These are phyloP conservation scores for Aschersonia sp. DNA, from an alignment of 2,329 filamentous ascomycete species.

Conservation along the genomic window DNA sequence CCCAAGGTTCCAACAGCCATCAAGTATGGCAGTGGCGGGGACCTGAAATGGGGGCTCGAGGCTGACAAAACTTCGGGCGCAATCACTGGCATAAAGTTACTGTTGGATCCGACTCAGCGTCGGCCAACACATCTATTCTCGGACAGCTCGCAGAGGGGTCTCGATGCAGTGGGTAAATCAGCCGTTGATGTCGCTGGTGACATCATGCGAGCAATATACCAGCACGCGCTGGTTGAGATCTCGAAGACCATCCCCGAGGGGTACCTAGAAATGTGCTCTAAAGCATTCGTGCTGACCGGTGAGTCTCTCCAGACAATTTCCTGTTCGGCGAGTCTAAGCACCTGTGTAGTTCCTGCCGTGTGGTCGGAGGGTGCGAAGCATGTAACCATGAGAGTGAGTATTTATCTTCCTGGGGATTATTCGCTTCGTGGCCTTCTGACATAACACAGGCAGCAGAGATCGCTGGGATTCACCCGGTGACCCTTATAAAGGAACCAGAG, in stretches of 20 bases:
- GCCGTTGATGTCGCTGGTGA: conserved; percentile 7
- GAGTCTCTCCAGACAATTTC: conserved; percentile 29
- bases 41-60: conserved; percentile 17
- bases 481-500: conserved; percentile 35
- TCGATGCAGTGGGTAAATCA: conserved; percentile 6
- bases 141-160: background rate
- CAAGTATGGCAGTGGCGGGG: conserved; percentile 21
- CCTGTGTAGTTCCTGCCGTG: conserved; percentile 42
- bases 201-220: conserved; percentile 5
- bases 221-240: conserved; percentile 20
- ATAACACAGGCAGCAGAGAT: conserved; percentile 18
- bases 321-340: conserved; percentile 29
- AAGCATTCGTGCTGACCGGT: conserved; percentile 26
- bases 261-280: conserved; percentile 6
- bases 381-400: conserved; percentile 19
- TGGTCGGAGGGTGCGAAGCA: conserved; percentile 41
- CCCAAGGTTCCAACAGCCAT: conserved; percentile 15
- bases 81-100: conserved; percentile 8
- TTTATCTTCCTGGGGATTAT: background rate
- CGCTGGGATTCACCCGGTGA: conserved; percentile 25
- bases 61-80: conserved; percentile 1
- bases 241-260: conserved; percentile 12
- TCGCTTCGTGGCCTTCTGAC: background rate
- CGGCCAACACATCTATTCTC: conserved; percentile 5
- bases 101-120: conserved; percentile 7